Evolutionary conservation across 2,329 filamentous ascomycete genomes (phyloP).

Genomic region (Hymenoscyphus albidus): DNA sequence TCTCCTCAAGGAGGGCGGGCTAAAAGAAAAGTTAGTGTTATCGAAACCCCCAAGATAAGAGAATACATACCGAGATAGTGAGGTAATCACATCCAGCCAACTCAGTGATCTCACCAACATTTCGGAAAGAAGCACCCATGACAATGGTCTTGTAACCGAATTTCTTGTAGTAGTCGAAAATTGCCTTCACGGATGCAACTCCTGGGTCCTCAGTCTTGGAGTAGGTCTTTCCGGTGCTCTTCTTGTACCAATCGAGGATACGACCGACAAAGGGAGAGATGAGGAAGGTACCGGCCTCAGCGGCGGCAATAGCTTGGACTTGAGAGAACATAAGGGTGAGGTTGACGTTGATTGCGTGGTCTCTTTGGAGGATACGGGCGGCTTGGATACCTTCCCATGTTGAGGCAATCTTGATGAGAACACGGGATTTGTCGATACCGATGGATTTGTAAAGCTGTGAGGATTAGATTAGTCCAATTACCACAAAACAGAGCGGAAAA

Average conservation of each 20-base stretch:
- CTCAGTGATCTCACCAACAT: slow-evolving; percentile 93
- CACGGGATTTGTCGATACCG: slow-evolving; percentile 87
- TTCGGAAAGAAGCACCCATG: slow-evolving; percentile 99
- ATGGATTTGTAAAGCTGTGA: slow-evolving; percentile 85
- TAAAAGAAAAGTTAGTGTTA: slow-evolving; percentile 34
- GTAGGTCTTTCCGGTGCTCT: slow-evolving; percentile 90
- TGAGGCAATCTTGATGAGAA: slow-evolving; percentile 98
- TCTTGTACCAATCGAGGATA: slow-evolving; percentile 99
- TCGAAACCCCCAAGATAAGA: background rate
- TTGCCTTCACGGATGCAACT: slow-evolving; percentile 86
- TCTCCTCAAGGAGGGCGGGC: slow-evolving; percentile 91
- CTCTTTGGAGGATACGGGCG: slow-evolving; percentile 89
- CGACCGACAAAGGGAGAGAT: slow-evolving; percentile 99
- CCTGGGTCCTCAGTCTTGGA: slow-evolving; percentile 86
- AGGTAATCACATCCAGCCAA: slow-evolving; percentile 98
- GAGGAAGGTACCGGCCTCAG: slow-evolving; percentile 92
- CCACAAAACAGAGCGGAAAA: background rate
- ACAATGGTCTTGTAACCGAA: slow-evolving; percentile 98
- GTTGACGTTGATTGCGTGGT: slow-evolving; percentile 98
- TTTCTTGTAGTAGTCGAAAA: slow-evolving; percentile 99
- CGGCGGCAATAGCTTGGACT: slow-evolving; percentile 89
- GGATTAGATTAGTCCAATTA: background rate
- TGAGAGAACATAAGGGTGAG: slow-evolving; percentile 98
- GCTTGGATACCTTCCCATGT: slow-evolving; percentile 99
- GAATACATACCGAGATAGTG: slow-evolving; percentile 76